These are phyloP conservation scores for Grosmannia huntii DNA, from an alignment of 2,329 filamentous ascomycete genomes.

Conservation along the genomic window DNA sequence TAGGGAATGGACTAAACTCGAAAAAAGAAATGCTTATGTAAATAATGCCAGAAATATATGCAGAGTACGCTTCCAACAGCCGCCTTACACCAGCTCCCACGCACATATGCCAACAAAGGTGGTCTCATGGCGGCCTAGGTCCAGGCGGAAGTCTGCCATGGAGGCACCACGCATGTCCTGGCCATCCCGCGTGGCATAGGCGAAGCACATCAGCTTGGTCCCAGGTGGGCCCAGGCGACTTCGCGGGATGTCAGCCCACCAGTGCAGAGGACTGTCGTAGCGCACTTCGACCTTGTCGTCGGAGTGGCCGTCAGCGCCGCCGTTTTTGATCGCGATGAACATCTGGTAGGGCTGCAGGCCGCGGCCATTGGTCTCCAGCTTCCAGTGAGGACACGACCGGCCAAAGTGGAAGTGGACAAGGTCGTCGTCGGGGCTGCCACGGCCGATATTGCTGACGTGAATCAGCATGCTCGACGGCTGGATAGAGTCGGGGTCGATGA, in stretches of 20 bases:
- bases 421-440: conserved; percentile 25
- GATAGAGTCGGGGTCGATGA: conserved; percentile 45
- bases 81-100: conserved; percentile 34
- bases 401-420: conserved; percentile 67
- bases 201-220: conserved; percentile 52
- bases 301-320: conserved; percentile 22
- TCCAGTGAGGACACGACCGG: conserved; percentile 74
- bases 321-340: conserved; percentile 52
- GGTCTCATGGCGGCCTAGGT: conserved; percentile 31
- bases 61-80: neutral
- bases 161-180: conserved; percentile 35
- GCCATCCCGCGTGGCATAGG: conserved; percentile 36
- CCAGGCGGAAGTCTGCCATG: conserved; percentile 30
- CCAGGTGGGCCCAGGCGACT: conserved; percentile 55
- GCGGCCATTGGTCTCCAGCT: conserved; percentile 51
- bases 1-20: too few species aligned
- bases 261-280: conserved; percentile 54
- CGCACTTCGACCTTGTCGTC: conserved; percentile 42
- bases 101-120: conserved; percentile 29
- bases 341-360: conserved; percentile 59
- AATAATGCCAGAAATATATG: too few species aligned
- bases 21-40: too few species aligned
- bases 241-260: conserved; percentile 65
- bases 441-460: conserved; percentile 46
- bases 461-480: conserved; percentile 28